A percentile compares a stretch with the other conserved stretches of the same genome.
phyloP scores from a whole-genome alignment of 768 basidiomycete species.

The Russula foetens region DNA sequence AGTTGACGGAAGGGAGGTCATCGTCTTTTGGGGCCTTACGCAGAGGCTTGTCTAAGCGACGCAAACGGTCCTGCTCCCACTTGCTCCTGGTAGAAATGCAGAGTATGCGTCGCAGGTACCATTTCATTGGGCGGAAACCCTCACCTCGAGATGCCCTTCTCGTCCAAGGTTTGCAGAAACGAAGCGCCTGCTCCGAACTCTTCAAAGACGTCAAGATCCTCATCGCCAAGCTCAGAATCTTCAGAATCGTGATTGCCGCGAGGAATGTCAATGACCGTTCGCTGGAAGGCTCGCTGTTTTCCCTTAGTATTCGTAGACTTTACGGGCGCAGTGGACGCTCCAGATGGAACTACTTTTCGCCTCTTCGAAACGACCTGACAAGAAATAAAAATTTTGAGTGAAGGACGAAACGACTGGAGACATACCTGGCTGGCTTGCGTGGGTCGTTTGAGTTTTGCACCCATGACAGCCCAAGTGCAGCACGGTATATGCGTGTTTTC shows the following conservation, averaged over 20 bases:
- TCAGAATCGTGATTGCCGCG: slow-evolving; percentile 39
- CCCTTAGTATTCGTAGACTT: slow-evolving; percentile 32
- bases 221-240: slow-evolving; percentile 46
- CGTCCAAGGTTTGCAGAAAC: slow-evolving; percentile 69
- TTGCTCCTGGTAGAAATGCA: slow-evolving; percentile 69
- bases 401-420: neutral
- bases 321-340: slow-evolving; percentile 24
- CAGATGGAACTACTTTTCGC: slow-evolving; percentile 37
- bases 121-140: slow-evolving; percentile 19
- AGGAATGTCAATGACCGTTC: slow-evolving; percentile 58
- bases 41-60: slow-evolving; percentile 54
- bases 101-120: slow-evolving; percentile 3
- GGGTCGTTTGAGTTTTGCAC: slow-evolving; percentile 27
- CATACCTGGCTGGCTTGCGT: slow-evolving; percentile 28
- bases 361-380: slow-evolving; percentile 45
- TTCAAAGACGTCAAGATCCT: slow-evolving; percentile 57
- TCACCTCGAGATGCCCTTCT: slow-evolving; percentile 73
- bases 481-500: neutral
- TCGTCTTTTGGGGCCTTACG: slow-evolving; percentile 37
- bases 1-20: slow-evolving; percentile 62
- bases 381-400: neutral
- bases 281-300: slow-evolving; percentile 55
- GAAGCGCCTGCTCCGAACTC: slow-evolving; percentile 53
- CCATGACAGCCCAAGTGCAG: slow-evolving; percentile 23
- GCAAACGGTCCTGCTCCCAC: slow-evolving; percentile 68